Base-by-base conservation (phyloP, 306 rosid species). In the Oemleria cerasiformis region DNA sequence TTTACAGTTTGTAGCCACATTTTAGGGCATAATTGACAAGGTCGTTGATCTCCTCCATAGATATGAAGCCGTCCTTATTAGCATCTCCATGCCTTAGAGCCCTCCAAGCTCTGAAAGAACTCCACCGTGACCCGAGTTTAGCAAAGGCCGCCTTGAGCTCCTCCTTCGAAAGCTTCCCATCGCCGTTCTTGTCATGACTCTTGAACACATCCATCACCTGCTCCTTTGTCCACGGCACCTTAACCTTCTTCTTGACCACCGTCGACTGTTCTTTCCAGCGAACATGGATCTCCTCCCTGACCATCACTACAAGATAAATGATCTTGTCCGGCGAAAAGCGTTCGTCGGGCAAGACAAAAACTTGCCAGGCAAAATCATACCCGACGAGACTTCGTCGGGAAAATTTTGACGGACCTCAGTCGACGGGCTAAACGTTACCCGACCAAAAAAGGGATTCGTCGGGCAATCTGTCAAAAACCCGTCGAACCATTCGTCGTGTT, bases 121-220 rank as follows among this genome's bases (percentile, higher is more conserved):
- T 23, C 6, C 50, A 9, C 34, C 3, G 12, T n/a, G 78, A 20
- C 10, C 80, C 80, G 4, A 77, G 30, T 9, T 43, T 2, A 1
- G 11, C 14, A 55, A 76, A 81, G 41, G 75, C 81, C 8, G 51
- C 41, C 81, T 51, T 72, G 56, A 80, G 16, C 68, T 81, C 81
- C 5, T 45, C 70, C 80, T 23, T 53, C 6, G 63, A 58, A 20
- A 81, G 72, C 15, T 19, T 58, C 41, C 73, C 78, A 16, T 80
- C 81, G 38, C 76, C 70, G 47, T 76, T 43, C 48, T 3, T 10
- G 70, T 77, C 84, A 20, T 9, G 44, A 5, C 49, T 55, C 15
- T 53, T 65, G 69, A 81, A 81, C 64, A 5, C 43, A 6, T 10
- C 38, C n/a, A n/a, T n/a, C 38, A 69, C 57, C 58, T 69, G 57